These are phyloP conservation scores for Sicyos edulis DNA, from an alignment of 306 rosid genomes.

Conservation along the genomic window DNA sequence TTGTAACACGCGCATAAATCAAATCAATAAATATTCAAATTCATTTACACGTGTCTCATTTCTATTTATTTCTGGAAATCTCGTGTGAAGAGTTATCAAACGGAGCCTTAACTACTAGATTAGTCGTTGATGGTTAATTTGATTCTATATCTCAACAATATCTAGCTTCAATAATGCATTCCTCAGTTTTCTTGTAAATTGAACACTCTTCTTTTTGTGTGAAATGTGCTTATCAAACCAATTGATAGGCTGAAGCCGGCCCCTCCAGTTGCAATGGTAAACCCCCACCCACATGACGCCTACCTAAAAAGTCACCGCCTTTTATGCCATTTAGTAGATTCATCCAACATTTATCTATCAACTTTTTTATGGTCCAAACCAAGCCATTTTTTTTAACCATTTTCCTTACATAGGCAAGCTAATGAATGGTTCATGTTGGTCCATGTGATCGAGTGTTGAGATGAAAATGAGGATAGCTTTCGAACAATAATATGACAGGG, in stretches of 20 bases:
- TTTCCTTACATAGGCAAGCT: not conserved
- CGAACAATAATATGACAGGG: not conserved
- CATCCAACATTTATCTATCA: not conserved
- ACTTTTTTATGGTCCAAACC: not conserved
- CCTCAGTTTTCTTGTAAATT: conserved; percentile 4
- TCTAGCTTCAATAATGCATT: conserved; percentile 5
- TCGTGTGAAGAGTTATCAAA: too few relatives aligned
- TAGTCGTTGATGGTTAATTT: not conserved
- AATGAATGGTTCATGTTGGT: conserved; percentile 14
- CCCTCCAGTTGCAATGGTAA: conserved; percentile 3
- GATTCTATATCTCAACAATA: not conserved
- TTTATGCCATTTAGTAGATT: not conserved
- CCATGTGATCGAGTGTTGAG: not conserved
- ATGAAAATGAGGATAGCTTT: not conserved
- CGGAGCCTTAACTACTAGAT: too few relatives aligned
- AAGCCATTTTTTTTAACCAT: conserved; percentile 3
- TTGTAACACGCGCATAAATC: too few relatives aligned
- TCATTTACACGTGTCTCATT: too few relatives aligned
- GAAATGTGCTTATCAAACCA: not conserved
- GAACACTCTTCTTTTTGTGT: not conserved
- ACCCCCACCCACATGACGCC: conserved; percentile 17
- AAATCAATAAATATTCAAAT: too few relatives aligned
- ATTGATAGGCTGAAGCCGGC: not conserved
- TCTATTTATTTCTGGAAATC: too few relatives aligned
- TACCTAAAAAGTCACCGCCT: not conserved